Conservation (phyloP, 2,329 filamentous ascomycete species). For the Thielaviopsis euricoi region DNA sequence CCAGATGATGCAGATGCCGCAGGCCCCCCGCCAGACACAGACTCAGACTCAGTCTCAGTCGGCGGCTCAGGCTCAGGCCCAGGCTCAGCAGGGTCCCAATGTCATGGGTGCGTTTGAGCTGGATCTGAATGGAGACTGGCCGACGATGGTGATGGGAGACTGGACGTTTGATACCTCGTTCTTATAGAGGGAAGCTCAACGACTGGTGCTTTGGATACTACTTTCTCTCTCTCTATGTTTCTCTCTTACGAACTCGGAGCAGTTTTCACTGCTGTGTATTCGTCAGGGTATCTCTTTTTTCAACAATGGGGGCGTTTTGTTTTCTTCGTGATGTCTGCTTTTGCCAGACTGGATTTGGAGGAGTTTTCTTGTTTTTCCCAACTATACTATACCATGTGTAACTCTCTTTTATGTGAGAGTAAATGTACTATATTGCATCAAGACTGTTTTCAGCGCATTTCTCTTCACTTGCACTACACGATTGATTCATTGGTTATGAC, state of each 20-base stretch:
- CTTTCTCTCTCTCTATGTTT: no score
- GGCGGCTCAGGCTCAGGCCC: not conserved
- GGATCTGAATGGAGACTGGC: conserved; percentile 8
- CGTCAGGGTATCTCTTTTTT: not conserved
- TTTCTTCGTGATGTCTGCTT: not conserved
- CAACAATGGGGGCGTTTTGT: not conserved
- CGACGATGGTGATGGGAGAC: conserved; percentile 11
- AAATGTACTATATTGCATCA: not conserved
- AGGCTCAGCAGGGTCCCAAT: not conserved
- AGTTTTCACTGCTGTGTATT: not conserved
- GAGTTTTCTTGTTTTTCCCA: no score
- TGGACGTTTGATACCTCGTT: conserved; percentile 11
- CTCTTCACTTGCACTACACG: no score
- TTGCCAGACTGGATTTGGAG: not conserved
- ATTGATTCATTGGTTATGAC: no score
- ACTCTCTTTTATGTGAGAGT: not conserved
- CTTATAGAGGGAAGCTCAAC: not conserved
- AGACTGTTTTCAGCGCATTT: not conserved
- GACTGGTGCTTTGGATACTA: not conserved
- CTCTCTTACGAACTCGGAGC: no score
- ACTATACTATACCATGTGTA: not conserved
- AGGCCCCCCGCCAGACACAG: not conserved
- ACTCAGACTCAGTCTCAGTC: not conserved
- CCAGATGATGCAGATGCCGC: conserved; percentile 1
- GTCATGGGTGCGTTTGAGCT: conserved; percentile 2